Conservation (phyloP, 768 basidiomycete species). For the Russula virescens region DNA sequence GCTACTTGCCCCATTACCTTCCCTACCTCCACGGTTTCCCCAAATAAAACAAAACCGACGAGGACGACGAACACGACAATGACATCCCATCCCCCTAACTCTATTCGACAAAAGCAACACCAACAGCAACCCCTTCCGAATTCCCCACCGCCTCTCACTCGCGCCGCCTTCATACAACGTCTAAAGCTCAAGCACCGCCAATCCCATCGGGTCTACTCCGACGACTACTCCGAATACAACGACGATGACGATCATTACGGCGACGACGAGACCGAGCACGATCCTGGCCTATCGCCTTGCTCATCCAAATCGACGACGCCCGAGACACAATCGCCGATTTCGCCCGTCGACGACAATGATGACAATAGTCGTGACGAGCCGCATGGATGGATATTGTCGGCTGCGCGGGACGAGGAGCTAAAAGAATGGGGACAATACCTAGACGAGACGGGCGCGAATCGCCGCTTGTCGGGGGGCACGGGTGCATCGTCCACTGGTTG, state of each 20-base stretch:
- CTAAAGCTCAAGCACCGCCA: not conserved
- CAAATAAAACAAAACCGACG: too few species aligned
- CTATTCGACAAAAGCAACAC: too few species aligned
- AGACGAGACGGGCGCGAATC: not conserved
- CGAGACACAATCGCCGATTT: not conserved
- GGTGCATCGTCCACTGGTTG: not conserved
- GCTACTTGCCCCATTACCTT: too few species aligned
- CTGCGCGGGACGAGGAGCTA: slow-evolving; percentile 10
- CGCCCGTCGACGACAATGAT: not conserved
- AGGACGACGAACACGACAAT: too few species aligned
- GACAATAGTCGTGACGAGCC: not conserved
- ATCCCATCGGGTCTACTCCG: not conserved
- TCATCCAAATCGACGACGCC: not conserved
- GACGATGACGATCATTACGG: too few species aligned
- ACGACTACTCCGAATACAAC: too few species aligned
- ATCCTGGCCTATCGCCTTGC: not conserved
- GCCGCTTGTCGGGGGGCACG: not conserved
- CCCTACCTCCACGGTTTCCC: too few species aligned
- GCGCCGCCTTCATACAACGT: not conserved
- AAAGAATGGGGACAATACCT: slow-evolving; percentile 15
- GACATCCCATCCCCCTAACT: too few species aligned
- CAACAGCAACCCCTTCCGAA: not conserved
- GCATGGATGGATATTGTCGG: slow-evolving; percentile 1
- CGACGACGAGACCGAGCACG: not conserved
- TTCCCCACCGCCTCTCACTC: not conserved